phyloP scores from a whole-genome alignment of 257 asterid genomes.

The Nicotiana knightiana region DNA sequence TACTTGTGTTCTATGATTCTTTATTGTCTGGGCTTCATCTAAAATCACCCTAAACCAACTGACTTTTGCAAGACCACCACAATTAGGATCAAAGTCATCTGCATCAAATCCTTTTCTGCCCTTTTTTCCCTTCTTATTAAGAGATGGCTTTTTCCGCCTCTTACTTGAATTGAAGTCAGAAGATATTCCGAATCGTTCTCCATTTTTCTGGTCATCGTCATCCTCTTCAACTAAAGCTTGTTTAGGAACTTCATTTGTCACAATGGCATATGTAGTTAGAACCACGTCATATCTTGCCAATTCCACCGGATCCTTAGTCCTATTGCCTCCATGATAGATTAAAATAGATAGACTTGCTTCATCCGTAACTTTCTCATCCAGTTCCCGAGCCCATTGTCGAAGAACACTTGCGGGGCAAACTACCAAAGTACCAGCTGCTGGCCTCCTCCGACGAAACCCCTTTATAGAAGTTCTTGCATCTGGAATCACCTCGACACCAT shows the following conservation, averaged over 20 bases:
- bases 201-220: constrained; percentile 60
- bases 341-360: constrained; percentile 51
- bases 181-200: constrained; percentile 64
- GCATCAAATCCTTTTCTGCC: constrained; percentile 49
- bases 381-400: constrained; percentile 93
- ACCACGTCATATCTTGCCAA: constrained; percentile 85
- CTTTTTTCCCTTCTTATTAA: constrained; percentile 64
- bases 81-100: constrained; percentile 49
- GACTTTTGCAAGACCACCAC: constrained; percentile 86
- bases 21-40: constrained; percentile 96
- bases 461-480: constrained; percentile 38
- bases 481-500: constrained; percentile 46
- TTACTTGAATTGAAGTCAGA: constrained; percentile 56
- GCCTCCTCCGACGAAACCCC: constrained; percentile 60
- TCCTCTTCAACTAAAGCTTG: constrained; percentile 86
- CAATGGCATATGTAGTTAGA: constrained; percentile 90
- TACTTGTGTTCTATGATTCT: constrained; percentile 93
- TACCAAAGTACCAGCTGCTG: constrained; percentile 86
- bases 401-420: constrained; percentile 99
- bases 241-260: constrained; percentile 87
- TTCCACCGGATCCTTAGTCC: constrained; percentile 61
- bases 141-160: constrained; percentile 50
- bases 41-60: constrained; percentile 92
- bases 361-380: constrained; percentile 67
- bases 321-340: constrained; percentile 83